phyloP scores from a whole-genome alignment of 371 early-diverging fungal species.

The Chytridium lagenaria region DNA sequence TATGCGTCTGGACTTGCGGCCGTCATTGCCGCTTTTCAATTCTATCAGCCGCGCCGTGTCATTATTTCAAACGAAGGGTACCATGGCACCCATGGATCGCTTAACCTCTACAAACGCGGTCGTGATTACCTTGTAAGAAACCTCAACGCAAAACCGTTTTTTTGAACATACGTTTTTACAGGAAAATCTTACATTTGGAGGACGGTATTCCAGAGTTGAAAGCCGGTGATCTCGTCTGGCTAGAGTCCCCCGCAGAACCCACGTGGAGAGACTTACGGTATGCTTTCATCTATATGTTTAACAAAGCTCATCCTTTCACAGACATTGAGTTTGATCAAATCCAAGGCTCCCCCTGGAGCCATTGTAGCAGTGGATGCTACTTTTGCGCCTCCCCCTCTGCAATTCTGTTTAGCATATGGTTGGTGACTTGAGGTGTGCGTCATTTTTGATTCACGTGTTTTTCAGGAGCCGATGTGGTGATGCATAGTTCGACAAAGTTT shows the following conservation, averaged over 20 bases:
- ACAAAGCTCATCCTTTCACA: not conserved
- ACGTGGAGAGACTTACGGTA: slow-evolving; percentile 47
- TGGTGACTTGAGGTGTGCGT: not conserved
- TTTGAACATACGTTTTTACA: not conserved
- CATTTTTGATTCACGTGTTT: slow-evolving; percentile 13
- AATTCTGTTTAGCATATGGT: slow-evolving; percentile 37
- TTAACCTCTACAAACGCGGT: slow-evolving; percentile 36
- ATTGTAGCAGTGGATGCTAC: slow-evolving; percentile 51
- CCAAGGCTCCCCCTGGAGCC: slow-evolving; percentile 26
- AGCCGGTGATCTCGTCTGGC: slow-evolving; percentile 41
- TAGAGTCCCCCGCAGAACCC: slow-evolving; percentile 56
- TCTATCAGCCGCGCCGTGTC: slow-evolving; percentile 42
- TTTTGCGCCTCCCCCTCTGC: slow-evolving; percentile 56
- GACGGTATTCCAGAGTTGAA: slow-evolving; percentile 10
- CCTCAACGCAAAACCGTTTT: not conserved
- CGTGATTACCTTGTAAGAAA: slow-evolving; percentile 36
- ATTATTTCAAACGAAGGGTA: slow-evolving; percentile 42
- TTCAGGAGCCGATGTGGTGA: slow-evolving; percentile 55
- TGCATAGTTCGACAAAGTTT: slow-evolving; percentile 59
- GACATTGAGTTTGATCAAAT: slow-evolving; percentile 21
- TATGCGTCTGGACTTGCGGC: slow-evolving; percentile 56
- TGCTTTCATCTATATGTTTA: not conserved
- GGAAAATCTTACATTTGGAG: slow-evolving; percentile 35
- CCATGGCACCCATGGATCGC: slow-evolving; percentile 46
- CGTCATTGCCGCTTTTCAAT: slow-evolving; percentile 43